Conservation (phyloP, 148 eudicot species). For the Polygonum maritimum region DNA sequence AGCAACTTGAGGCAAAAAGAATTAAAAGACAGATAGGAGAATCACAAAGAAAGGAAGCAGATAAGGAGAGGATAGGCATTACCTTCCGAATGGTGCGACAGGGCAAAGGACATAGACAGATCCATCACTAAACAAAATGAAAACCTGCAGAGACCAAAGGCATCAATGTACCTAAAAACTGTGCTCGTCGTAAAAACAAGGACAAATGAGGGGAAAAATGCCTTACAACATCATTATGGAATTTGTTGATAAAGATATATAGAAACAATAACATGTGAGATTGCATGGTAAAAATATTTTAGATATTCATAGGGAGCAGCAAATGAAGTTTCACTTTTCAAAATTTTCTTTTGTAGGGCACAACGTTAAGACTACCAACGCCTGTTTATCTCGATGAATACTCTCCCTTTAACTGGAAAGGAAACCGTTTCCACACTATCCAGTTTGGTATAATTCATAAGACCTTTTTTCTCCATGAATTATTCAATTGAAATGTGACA, state of each 20-base stretch:
- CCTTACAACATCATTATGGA: neutral
- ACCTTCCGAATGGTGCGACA: slow-evolving; percentile 94
- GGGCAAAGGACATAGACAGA: slow-evolving; percentile 79
- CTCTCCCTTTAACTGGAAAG: neutral
- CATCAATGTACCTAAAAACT: neutral
- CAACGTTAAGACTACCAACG: neutral
- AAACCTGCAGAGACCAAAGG: slow-evolving; percentile 48
- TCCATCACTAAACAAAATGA: slow-evolving; percentile 79
- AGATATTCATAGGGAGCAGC: neutral
- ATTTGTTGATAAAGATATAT: neutral
- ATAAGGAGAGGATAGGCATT: neutral
- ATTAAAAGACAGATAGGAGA: neutral
- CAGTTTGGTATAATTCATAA: neutral
- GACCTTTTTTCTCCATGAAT: neutral
- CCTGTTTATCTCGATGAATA: neutral
- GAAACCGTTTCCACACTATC: neutral
- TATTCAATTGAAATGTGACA: neutral
- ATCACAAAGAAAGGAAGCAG: slow-evolving; percentile 2
- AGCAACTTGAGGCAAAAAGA: neutral
- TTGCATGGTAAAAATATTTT: neutral
- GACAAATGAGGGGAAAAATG: neutral
- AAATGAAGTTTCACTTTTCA: neutral
- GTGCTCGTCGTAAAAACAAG: neutral
- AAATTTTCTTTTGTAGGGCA: neutral
- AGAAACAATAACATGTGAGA: neutral